Evolutionary conservation across 257 asterid species (phyloP).

Genomic region (Datura wrightii): DNA sequence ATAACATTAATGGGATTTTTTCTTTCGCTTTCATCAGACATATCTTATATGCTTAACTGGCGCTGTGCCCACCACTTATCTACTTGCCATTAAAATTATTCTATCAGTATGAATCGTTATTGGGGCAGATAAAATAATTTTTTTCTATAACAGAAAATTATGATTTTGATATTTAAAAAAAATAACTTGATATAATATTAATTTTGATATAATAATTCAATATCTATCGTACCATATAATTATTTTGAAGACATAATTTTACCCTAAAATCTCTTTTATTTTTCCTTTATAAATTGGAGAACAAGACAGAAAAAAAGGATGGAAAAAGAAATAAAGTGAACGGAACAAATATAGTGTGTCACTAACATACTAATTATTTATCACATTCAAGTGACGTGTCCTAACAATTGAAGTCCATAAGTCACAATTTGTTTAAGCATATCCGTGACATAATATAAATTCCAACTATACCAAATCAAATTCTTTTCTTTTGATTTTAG

Average conservation of each 20-base stretch:
- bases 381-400: no score
- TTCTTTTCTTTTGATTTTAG: neutral
- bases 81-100: neutral
- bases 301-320: neutral
- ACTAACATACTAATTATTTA: neutral
- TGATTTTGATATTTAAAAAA: no score
- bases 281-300: neutral
- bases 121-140: no score
- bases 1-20: neutral
- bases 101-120: neutral
- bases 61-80: neutral
- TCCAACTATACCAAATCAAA: no score
- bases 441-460: no score
- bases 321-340: neutral
- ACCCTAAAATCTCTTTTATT: neutral
- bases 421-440: no score
- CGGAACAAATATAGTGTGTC: neutral
- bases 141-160: no score
- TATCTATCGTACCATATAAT: no score
- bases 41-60: constrained; percentile 23
- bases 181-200: no score
- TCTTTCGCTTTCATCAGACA: neutral
- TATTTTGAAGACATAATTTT: neutral
- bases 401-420: no score
- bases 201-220: neutral